Evolutionary conservation across 768 basidiomycete species (phyloP), one percentile per base, ranked within the genome.

Genomic region (Lanmaoa pseudosensibilis): DNA sequence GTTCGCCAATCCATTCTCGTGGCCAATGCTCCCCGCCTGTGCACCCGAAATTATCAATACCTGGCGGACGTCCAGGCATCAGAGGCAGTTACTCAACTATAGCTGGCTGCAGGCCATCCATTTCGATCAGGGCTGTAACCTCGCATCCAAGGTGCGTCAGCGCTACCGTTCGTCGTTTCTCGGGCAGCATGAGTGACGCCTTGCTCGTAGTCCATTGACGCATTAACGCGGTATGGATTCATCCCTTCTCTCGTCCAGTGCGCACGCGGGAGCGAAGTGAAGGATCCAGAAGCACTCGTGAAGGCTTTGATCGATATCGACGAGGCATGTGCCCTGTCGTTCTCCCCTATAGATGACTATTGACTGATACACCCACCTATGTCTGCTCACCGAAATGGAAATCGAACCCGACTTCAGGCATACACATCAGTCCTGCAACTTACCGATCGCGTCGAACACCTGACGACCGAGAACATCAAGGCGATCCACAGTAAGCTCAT

Each of bases 1-100:
- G 40, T 73, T 73, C 16, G 66, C 72, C 1, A 72, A 68, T 34
- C 70, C 70, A 0, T 73, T 72, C 54, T 65, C 60, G 10, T 71
- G 72, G 70, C 70, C 70, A 0, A 68, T 73, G 68, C 65, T 73
- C 2, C 70, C 70, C 3, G 0, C 41, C 0, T 58, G 32, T 19
- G 62, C 70, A 8, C 61, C 65, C 16, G 70, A 72, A 15, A 66
- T 72, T n/a, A 58, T 73, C 43, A 59, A 47, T 3, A 19, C 63
- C 3, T 71, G 70, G 70, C 59, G 57, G 43, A 61, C 68, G 12
- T 65, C 56, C 4, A 54, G 36, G 8, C 16, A 63, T 38, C 68
- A 72, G 46, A 60, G 61, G 19, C 70, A 72, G 44, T 51, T 73
- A 7, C 56, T 72, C 39, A 73, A 73, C 36, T 66, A 68, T 45